Evolutionary conservation across 371 early-diverging fungal species (phyloP).

Genomic region (Apophysomyces ossiformis): DNA sequence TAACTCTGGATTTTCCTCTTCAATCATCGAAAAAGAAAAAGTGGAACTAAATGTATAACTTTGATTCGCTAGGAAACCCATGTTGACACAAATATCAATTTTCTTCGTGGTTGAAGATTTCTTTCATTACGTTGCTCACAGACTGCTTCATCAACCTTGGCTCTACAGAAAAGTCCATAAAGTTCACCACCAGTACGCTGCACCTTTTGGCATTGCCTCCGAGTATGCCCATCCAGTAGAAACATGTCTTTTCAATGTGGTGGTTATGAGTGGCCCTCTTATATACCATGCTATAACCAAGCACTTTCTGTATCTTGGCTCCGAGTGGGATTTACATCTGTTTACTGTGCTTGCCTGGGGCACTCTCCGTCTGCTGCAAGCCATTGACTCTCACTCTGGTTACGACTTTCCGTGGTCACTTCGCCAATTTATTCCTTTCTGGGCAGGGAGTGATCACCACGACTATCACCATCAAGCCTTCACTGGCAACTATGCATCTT

Average conservation of each 20-base stretch:
- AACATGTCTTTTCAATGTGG: slow-evolving; percentile 75
- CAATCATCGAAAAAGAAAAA: background rate
- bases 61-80: slow-evolving; percentile 25
- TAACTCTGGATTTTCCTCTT: background rate
- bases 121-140: slow-evolving; percentile 84
- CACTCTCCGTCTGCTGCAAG: slow-evolving; percentile 74
- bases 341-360: slow-evolving; percentile 84
- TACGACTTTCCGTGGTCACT: slow-evolving; percentile 96
- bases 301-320: slow-evolving; percentile 18
- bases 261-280: slow-evolving; percentile 77
- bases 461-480: slow-evolving; percentile 87
- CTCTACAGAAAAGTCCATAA: slow-evolving; percentile 93
- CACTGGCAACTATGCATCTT: slow-evolving; percentile 79
- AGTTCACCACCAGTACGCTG: slow-evolving; percentile 90
- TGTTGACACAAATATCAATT: slow-evolving; percentile 58
- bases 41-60: background rate
- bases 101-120: slow-evolving; percentile 87
- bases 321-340: slow-evolving; percentile 73
- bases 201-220: slow-evolving; percentile 88
- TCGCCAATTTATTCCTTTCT: slow-evolving; percentile 77
- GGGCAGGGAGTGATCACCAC: slow-evolving; percentile 85
- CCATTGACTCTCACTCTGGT: slow-evolving; percentile 93
- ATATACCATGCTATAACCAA: slow-evolving; percentile 41
- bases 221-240: slow-evolving; percentile 90
- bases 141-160: slow-evolving; percentile 84